phyloP scores from a whole-genome alignment of 768 basidiomycete species.

The Leucosporidium creatinivorum region DNA sequence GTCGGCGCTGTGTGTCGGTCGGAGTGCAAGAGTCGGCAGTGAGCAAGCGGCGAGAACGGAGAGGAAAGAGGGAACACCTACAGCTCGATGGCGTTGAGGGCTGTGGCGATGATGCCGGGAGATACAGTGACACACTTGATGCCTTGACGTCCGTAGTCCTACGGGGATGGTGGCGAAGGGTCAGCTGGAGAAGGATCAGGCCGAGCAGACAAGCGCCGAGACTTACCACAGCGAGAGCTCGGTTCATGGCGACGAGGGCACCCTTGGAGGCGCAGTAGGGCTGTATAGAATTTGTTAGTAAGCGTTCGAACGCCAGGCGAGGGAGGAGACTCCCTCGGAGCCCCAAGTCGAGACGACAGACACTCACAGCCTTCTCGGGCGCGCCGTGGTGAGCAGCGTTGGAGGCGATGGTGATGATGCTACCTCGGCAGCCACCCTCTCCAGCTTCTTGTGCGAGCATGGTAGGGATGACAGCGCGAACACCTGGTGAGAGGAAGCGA shows the following conservation, averaged over 20 bases:
- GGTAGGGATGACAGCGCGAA: conserved; percentile 8
- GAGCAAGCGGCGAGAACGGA: not conserved
- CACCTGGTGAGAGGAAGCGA: not conserved
- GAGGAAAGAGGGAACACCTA: not conserved
- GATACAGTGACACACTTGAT: conserved; percentile 11
- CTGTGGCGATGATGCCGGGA: conserved; percentile 9
- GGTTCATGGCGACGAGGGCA: conserved; percentile 1
- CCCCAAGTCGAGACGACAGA: not conserved
- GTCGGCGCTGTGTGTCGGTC: not conserved
- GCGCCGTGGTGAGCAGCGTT: conserved; percentile 13
- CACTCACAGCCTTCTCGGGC: conserved; percentile 6
- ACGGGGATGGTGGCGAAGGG: too few relatives aligned
- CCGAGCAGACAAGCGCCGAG: not conserved
- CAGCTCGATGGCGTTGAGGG: conserved; percentile 6
- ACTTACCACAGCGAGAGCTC: conserved; percentile 3
- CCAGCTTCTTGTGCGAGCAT: conserved; percentile 8
- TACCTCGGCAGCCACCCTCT: not conserved
- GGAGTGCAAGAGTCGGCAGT: not conserved
- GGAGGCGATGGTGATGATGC: conserved; percentile 8
- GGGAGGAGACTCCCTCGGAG: too few relatives aligned
- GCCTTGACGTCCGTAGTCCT: conserved; percentile 15
- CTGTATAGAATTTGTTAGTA: not conserved
- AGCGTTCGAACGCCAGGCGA: not conserved
- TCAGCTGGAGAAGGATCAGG: too few relatives aligned
- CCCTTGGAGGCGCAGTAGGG: conserved; percentile 17